Base-by-base conservation (phyloP, 805 yeast species). In the Candida vartiovaarae region DNA sequence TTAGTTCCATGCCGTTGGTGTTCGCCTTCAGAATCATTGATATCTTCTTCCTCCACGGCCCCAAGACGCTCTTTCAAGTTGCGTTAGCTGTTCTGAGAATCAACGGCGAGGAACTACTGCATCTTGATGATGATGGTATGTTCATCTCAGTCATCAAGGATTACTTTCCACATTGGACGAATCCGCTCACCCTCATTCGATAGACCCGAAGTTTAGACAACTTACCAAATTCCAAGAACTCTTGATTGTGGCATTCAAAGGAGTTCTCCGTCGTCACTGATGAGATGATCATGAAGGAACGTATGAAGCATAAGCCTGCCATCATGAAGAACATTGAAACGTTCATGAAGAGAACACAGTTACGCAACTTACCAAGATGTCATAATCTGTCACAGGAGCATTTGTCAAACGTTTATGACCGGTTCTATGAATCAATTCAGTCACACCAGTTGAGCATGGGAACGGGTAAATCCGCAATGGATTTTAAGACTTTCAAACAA, bases 11-110 rank as follows among this genome's bases (percentile, higher is more conserved):
- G 95, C 99, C 99, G 0, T 67, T 93, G 52, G 89, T 89, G 5
- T 91, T 80, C 65, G 96, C 99, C 3, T 86, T 89, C 56, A 71
- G 98, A 61, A 84, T 93, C 38, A 74, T 91, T 56, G 99, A 93
- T 62, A 83, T 89, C 24, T 82, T 93, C 58, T 84, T 93, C 61
- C 71, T 86, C 44, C 89, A 89, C 61, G 99, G 99, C 1, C 81
- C 95, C 3, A 81, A 80, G 51, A 83, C 93, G 0, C 67, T 93
- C 25, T 95, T 93, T 60, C 98, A 93, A 64, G 90, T 93, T 6
- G 95, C 96, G 0, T 67, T 93, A 46, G 99, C 97, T 1, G 77
- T 93, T n/a, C 65, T 93, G 39, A 78, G 89, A 51, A 72, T 91
- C 26, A 91, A 90, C 54, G 96, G 96, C 1, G 96, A 89, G 52